phyloP scores from a whole-genome alignment of 2,329 filamentous ascomycete genomes.

The Aspergillus japonicus region DNA sequence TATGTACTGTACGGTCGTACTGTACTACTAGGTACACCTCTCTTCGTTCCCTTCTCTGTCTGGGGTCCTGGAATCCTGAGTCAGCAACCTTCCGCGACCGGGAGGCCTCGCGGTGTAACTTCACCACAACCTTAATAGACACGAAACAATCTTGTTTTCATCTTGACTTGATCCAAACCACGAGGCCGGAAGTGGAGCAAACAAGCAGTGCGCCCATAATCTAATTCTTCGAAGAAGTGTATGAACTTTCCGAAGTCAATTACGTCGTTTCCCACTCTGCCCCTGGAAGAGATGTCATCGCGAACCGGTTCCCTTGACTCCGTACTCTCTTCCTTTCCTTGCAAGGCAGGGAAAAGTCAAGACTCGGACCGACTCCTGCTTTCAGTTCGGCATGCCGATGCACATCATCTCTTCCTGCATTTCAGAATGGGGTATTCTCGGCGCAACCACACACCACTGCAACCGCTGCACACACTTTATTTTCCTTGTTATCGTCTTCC shows the following conservation, averaged over 20 bases:
- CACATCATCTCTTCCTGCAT: neutral
- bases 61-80: neutral
- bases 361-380: constrained; percentile 1
- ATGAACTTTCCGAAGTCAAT: neutral
- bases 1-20: too few species aligned
- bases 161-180: neutral
- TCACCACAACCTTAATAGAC: neutral
- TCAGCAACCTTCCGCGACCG: neutral
- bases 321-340: neutral
- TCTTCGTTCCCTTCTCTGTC: too few species aligned
- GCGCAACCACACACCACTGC: neutral
- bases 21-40: too few species aligned
- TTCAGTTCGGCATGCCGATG: constrained; percentile 14
- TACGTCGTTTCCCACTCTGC: neutral
- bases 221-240: neutral
- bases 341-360: neutral
- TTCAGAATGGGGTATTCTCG: constrained; percentile 5
- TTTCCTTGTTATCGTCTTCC: neutral
- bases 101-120: neutral
- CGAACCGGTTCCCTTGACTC: neutral
- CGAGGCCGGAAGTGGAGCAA: neutral
- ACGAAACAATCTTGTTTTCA: neutral
- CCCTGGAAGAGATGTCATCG: neutral
- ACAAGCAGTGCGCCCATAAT: neutral
- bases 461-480: neutral